phyloP scores from a whole-genome alignment of 345 rosid species.

The Isatis tinctoria region DNA sequence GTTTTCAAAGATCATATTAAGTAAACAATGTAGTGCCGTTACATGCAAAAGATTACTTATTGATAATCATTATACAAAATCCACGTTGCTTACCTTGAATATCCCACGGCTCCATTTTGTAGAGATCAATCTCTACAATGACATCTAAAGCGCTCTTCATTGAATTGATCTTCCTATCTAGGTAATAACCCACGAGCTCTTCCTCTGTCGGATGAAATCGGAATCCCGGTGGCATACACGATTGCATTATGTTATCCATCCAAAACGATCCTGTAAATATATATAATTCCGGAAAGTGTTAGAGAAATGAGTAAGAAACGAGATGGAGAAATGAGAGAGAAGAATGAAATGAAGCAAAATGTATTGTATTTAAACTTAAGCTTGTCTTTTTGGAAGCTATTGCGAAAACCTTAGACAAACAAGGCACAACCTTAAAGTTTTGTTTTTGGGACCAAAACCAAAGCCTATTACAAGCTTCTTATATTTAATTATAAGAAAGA shows the following conservation, averaged over 20 bases:
- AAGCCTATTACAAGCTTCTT: constrained; percentile 38
- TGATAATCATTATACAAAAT: not conserved
- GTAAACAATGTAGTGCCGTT: not conserved
- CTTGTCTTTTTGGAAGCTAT: constrained; percentile 29
- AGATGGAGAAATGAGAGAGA: constrained; percentile 18
- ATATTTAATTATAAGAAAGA: constrained; percentile 25
- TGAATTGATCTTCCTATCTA: constrained; percentile 68
- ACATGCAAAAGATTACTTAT: constrained; percentile 20
- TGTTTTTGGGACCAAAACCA: constrained; percentile 37
- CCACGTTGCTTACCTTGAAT: constrained; percentile 61
- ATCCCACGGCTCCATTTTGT: constrained; percentile 99
- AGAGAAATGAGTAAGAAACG: constrained; percentile 7
- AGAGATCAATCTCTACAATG: constrained; percentile 82
- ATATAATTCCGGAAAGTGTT: not conserved
- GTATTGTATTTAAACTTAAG: constrained; percentile 21
- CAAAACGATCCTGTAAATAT: constrained; percentile 7
- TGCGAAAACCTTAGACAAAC: constrained; percentile 36
- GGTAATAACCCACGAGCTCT: constrained; percentile 95
- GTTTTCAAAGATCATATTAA: not conserved
- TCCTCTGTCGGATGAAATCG: constrained; percentile 97
- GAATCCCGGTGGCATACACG: constrained; percentile 87
- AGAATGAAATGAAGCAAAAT: constrained; percentile 8
- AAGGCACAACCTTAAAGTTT: constrained; percentile 45
- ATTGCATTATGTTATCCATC: constrained; percentile 60
- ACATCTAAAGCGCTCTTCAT: constrained; percentile 77